These are phyloP conservation scores for Magnolia changhungtana DNA, from an alignment of 164 flowering plant species.

Conservation along the genomic window DNA sequence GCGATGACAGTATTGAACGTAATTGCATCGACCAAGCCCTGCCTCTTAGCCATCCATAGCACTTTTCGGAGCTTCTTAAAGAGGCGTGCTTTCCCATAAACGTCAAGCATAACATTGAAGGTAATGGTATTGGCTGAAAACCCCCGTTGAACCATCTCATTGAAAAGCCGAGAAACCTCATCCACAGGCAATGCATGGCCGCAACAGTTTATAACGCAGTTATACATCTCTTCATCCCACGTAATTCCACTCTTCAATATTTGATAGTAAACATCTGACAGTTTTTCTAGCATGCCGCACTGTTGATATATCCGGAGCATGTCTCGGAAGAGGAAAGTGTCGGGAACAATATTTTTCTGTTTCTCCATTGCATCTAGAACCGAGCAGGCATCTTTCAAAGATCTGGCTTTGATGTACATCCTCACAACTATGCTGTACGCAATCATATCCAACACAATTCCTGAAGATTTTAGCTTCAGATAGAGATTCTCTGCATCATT, in stretches of 20 bases:
- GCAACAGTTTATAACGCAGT: conserved; percentile 88
- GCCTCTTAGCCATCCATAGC: conserved; percentile 60
- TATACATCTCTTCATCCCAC: conserved; percentile 90
- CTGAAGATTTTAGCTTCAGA: conserved; percentile 49
- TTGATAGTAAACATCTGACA: conserved; percentile 52
- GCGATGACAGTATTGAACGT: conserved; percentile 88
- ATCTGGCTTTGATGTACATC: conserved; percentile 76
- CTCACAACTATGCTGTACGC: conserved; percentile 70
- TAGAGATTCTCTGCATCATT: conserved; percentile 63
- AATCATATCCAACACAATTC: conserved; percentile 59
- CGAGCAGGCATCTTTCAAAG: conserved; percentile 57
- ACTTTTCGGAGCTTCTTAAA: conserved; percentile 65
- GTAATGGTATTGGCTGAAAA: conserved; percentile 65
- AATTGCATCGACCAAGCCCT: conserved; percentile 60
- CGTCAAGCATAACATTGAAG: conserved; percentile 75
- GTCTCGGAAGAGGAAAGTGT: conserved; percentile 61
- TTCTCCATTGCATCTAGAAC: conserved; percentile 66
- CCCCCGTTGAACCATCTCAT: conserved; percentile 69
- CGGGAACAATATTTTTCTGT: conserved; percentile 64
- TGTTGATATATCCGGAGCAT: conserved; percentile 85
- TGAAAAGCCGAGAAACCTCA: conserved; percentile 73
- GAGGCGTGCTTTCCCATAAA: conserved; percentile 67
- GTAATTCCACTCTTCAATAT: conserved; percentile 52
- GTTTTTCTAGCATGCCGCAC: conserved; percentile 56
- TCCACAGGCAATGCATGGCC: conserved; percentile 87